phyloP scores from a whole-genome alignment of 306 rosid genomes.

The Quercus ilex region DNA sequence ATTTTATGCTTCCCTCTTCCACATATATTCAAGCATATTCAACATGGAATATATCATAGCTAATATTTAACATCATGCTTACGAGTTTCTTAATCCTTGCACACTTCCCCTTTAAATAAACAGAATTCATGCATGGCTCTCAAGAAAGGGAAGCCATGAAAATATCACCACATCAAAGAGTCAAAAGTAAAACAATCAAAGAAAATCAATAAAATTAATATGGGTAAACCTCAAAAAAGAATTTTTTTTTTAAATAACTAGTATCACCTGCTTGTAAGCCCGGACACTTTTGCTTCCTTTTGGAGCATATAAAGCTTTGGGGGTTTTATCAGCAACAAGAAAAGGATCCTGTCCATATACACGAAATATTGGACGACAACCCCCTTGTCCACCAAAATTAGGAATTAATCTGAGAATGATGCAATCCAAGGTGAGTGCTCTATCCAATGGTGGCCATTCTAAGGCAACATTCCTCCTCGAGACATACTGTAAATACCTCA shows the following conservation, averaged over 20 bases:
- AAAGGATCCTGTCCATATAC: slow-evolving; percentile 83
- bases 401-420: slow-evolving; percentile 76
- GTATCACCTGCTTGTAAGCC: slow-evolving; percentile 70
- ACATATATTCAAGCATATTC: too few relatives aligned
- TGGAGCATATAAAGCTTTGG: slow-evolving; percentile 60
- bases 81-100: too few relatives aligned
- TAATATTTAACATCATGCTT: too few relatives aligned
- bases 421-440: slow-evolving; percentile 88
- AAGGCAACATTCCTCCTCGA: slow-evolving; percentile 82
- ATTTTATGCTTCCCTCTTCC: too few relatives aligned
- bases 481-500: slow-evolving; percentile 82
- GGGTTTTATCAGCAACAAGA: slow-evolving; percentile 46
- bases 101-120: too few relatives aligned
- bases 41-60: too few relatives aligned
- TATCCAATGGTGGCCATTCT: slow-evolving; percentile 93
- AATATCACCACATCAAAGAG: too few relatives aligned
- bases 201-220: too few relatives aligned
- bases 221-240: background rate
- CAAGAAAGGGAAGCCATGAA: too few relatives aligned
- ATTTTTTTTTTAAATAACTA: slow-evolving; percentile 1
- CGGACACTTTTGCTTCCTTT: slow-evolving; percentile 57
- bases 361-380: slow-evolving; percentile 80
- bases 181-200: too few relatives aligned
- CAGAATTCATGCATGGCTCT: too few relatives aligned
- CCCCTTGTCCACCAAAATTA: slow-evolving; percentile 63